A percentile compares a stretch with the other conserved stretches of the same genome.
These are phyloP conservation scores for Metschnikowia orientalis DNA, from an alignment of 805 yeast genomes.

Conservation along the genomic window DNA sequence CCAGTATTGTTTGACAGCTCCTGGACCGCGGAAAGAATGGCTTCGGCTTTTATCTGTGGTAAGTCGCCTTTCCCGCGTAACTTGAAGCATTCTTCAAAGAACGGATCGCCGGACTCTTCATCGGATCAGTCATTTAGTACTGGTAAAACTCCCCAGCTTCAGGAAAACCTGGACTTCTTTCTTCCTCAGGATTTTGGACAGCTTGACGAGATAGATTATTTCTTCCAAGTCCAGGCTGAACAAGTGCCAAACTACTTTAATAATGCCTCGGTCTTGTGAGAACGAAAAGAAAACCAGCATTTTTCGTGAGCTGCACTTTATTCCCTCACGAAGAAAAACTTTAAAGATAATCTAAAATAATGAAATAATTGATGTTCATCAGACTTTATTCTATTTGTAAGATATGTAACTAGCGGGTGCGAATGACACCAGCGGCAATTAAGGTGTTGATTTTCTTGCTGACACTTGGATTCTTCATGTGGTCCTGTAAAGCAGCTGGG, in stretches of 20 bases:
- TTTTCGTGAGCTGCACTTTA: too few species aligned
- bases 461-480: constrained; percentile 94
- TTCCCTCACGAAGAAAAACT: too few species aligned
- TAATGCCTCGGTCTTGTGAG: constrained; percentile 1
- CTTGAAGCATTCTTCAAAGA: neutral
- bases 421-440: constrained; percentile 94
- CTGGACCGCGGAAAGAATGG: constrained; percentile 5
- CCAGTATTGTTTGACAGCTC: constrained; percentile 17
- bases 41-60: constrained; percentile 3
- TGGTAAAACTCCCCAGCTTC: too few species aligned
- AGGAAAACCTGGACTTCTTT: too few species aligned
- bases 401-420: constrained; percentile 72
- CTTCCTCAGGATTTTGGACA: too few species aligned
- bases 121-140: constrained; percentile 4
- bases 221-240: constrained; percentile 1
- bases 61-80: constrained; percentile 10
- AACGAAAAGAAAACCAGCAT: too few species aligned
- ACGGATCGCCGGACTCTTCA: constrained; percentile 1
- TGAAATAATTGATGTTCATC: neutral
- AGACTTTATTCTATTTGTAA: neutral
- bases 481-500: constrained; percentile 96
- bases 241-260: constrained; percentile 2
- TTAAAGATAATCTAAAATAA: too few species aligned
- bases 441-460: constrained; percentile 80
- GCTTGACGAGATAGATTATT: constrained; percentile 4